Evolutionary conservation across 2,329 filamentous ascomycete genomes (phyloP).

Genomic region (Pseudomassariella vexata): DNA sequence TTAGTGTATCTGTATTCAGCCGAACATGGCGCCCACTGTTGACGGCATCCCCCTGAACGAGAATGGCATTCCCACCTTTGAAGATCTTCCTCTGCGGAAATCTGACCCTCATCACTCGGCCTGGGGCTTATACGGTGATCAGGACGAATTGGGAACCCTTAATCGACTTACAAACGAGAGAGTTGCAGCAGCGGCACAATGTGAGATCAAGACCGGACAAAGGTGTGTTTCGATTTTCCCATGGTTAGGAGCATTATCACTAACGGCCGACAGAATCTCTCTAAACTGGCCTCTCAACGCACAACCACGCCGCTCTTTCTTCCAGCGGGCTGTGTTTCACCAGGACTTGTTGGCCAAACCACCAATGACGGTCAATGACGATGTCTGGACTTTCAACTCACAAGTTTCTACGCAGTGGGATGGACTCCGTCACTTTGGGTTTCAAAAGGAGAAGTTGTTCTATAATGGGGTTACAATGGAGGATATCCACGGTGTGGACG

Average conservation of each 20-base stretch:
- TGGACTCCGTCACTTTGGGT: slow-evolving; percentile 45
- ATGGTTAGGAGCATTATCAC: background rate
- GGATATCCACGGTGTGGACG: slow-evolving; percentile 29
- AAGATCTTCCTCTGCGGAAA: slow-evolving; percentile 39
- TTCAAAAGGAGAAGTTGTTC: slow-evolving; percentile 35
- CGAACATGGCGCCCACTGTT: slow-evolving; percentile 17
- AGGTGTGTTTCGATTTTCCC: slow-evolving; percentile 23
- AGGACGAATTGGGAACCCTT: slow-evolving; percentile 54
- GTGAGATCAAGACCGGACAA: slow-evolving; percentile 48
- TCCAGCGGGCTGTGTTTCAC: slow-evolving; percentile 49
- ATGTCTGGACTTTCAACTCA: slow-evolving; percentile 53
- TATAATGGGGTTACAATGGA: slow-evolving; percentile 32
- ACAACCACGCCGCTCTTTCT: slow-evolving; percentile 45
- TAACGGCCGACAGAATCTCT: slow-evolving; percentile 36
- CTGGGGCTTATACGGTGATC: slow-evolving; percentile 46
- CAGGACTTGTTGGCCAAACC: slow-evolving; percentile 46
- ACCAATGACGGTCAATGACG: slow-evolving; percentile 52
- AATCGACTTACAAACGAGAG: slow-evolving; percentile 53
- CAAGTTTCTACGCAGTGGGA: slow-evolving; percentile 56
- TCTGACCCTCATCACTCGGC: slow-evolving; percentile 37
- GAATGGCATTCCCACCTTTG: slow-evolving; percentile 40
- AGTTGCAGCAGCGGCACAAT: slow-evolving; percentile 42
- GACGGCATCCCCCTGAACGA: slow-evolving; percentile 26
- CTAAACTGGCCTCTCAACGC: slow-evolving; percentile 56
- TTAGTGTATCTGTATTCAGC: too few relatives aligned